Conservation (phyloP, 495 filamentous ascomycete genomes). For the Gamarada debralockiae region DNA sequence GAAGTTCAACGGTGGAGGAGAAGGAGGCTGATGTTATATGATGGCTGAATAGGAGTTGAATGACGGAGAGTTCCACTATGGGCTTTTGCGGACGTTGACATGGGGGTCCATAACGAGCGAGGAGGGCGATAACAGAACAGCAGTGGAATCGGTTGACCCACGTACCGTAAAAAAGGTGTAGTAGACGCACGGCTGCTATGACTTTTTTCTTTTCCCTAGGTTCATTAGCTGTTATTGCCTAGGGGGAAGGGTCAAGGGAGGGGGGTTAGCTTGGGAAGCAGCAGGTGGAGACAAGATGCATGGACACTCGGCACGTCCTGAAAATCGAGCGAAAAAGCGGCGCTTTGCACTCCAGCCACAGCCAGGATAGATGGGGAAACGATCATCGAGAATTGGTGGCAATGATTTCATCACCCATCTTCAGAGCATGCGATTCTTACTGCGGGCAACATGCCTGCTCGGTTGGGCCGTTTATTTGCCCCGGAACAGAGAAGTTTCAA, state of each 20-base stretch:
- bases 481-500: no score
- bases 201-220: constrained; percentile 10
- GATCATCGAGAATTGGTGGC: constrained; percentile 10
- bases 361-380: neutral
- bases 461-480: no score
- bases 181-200: constrained; percentile 13
- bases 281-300: no score
- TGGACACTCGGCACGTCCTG: no score
- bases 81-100: neutral
- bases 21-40: constrained; percentile 23
- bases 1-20: neutral
- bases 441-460: neutral
- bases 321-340: constrained; percentile 3
- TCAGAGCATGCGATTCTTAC: neutral
- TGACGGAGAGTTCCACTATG: constrained; percentile 20
- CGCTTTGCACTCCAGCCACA: constrained; percentile 10
- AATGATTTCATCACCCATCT: neutral
- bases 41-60: constrained; percentile 6
- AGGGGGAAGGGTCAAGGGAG: no score
- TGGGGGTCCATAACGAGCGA: constrained; percentile 8
- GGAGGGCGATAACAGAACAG: neutral
- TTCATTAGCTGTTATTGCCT: constrained; percentile 8
- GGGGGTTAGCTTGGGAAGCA: no score
- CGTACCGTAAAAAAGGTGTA: neutral
- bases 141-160: constrained; percentile 6